Base-by-base conservation (phyloP, 2,329 filamentous ascomycete genomes). In the Alternaria panax region DNA sequence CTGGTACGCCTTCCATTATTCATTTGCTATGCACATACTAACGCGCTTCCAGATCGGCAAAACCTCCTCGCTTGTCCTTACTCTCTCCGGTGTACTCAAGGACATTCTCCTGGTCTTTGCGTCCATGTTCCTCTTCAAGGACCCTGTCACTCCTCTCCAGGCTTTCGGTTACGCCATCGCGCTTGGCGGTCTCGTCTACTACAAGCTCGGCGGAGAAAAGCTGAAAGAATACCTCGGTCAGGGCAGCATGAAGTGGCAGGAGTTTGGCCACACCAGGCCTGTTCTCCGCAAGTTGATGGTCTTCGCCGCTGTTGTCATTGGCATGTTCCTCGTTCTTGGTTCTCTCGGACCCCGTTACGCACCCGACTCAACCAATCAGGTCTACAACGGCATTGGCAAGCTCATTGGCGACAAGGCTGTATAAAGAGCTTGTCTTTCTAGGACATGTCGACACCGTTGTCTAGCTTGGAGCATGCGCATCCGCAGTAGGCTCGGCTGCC, bases 51-150 rank as follows among this genome's bases (percentile, higher is more conserved):
- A 93, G 91, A 94, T 95, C 75, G 92, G 92, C 82, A 93, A 91
- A 84, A 94, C 92, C 16, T 94, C 91, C 1, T 92, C 91, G 52
- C 89, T 95, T 54, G 90, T 94, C 70, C 89, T 95, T 73, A 95
- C 92, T 30, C 89, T 95, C 46, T 94, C 90, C 75, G 92, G 92
- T 82, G 91, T 95, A 38, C 87, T 95, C 65, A 95, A 94, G 85
- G 92, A 95, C 79, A 92, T 95, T 59, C 86, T 95, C 72, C 89
- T 95, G 51, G 92, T 95, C 60, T 82, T 84, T 53, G 90, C 90
- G 45, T 93, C 90, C 62, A 92, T 93, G 87, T 79, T 91, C 66
- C 91, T 94, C 78, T 94, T 91, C 89, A 86, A 87, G 69, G 91
- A 91, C 64, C 87, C 89, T 51, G 89, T 94, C 64, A 87, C 90